Evolutionary conservation across 1,284 basidiomycete genomes (phyloP).

Genomic region (Sphagnurus paluster): DNA sequence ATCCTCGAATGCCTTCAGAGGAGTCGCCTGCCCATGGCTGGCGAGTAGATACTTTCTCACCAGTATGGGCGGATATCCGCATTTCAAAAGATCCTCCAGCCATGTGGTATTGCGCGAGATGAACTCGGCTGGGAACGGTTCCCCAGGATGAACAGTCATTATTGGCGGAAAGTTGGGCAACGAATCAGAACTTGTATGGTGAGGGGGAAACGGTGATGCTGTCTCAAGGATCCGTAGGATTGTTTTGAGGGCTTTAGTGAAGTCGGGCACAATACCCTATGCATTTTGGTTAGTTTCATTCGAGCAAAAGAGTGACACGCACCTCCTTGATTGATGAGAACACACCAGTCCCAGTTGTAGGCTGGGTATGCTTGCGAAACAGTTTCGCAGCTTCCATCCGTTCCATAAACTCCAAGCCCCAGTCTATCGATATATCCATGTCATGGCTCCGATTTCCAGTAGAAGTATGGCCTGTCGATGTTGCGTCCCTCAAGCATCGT

Average conservation of each 20-base stretch:
- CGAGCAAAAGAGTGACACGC: not conserved
- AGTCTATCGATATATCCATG: conserved; percentile 22
- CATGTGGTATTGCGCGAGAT: conserved; percentile 20
- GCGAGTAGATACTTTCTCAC: conserved; percentile 13
- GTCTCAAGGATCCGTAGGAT: conserved; percentile 18
- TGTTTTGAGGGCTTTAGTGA: conserved; percentile 15
- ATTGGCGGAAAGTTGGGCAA: conserved; percentile 15
- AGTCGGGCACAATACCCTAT: conserved; percentile 4
- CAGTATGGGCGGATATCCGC: conserved; percentile 20
- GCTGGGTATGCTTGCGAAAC: conserved; percentile 6
- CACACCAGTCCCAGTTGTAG: conserved; percentile 9
- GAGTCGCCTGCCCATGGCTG: conserved; percentile 8
- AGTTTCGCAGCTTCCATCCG: conserved; percentile 19
- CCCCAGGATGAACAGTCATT: conserved; percentile 4
- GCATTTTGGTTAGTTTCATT: not conserved
- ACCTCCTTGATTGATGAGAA: conserved; percentile 9
- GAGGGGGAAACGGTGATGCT: conserved; percentile 14
- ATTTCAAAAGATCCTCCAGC: conserved; percentile 16
- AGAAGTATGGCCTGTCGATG: conserved; percentile 6
- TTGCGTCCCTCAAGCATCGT: conserved; percentile 16
- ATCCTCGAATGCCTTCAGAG: conserved; percentile 20
- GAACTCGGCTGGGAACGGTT: conserved; percentile 8
- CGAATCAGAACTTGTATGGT: not conserved
- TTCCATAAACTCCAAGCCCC: conserved; percentile 21
- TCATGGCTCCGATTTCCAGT: not conserved